Evolutionary conservation across 176 grass and related monocot genomes (phyloP).

Genomic region (Rhynchospora pubera): DNA sequence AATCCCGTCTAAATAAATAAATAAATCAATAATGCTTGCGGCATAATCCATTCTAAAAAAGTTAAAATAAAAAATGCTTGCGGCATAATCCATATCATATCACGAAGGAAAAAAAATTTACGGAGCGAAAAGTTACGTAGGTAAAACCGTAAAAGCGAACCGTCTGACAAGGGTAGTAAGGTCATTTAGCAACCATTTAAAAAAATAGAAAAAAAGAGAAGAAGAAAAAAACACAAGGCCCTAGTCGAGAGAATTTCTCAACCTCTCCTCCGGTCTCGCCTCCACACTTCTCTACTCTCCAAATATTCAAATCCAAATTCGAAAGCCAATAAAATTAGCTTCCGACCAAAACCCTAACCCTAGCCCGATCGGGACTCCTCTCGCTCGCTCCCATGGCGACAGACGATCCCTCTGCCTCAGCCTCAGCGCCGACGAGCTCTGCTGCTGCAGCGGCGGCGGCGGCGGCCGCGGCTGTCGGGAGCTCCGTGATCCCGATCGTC

Average conservation of each 20-base stretch:
- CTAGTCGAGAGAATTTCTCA: slow-evolving; percentile 1
- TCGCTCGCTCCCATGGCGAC: slow-evolving; percentile 34
- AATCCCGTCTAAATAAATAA: not conserved
- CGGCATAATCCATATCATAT: not conserved
- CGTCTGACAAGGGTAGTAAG: not conserved
- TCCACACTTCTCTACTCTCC: slow-evolving; percentile 5
- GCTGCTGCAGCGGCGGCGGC: slow-evolving; percentile 29
- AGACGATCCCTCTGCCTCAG: slow-evolving; percentile 33
- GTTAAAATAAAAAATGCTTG: not conserved
- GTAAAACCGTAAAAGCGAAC: not conserved
- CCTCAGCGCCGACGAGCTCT: slow-evolving; percentile 23
- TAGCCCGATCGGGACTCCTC: slow-evolving; percentile 14
- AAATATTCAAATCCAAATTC: not conserved
- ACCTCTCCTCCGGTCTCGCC: slow-evolving; percentile 29
- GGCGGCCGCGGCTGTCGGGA: slow-evolving; percentile 50
- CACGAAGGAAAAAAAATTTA: not conserved
- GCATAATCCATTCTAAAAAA: no score
- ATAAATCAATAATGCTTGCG: no score
- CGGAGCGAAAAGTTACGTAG: not conserved
- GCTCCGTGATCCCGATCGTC: slow-evolving; percentile 89
- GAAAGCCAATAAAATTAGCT: not conserved
- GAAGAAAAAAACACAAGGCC: not conserved
- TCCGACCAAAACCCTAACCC: slow-evolving; percentile 41
- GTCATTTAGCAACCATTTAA: not conserved
- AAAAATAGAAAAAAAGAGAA: slow-evolving; percentile 10